These are phyloP conservation scores for Bathelium albidoporum DNA, from an alignment of 495 filamentous ascomycete genomes.

Conservation along the genomic window DNA sequence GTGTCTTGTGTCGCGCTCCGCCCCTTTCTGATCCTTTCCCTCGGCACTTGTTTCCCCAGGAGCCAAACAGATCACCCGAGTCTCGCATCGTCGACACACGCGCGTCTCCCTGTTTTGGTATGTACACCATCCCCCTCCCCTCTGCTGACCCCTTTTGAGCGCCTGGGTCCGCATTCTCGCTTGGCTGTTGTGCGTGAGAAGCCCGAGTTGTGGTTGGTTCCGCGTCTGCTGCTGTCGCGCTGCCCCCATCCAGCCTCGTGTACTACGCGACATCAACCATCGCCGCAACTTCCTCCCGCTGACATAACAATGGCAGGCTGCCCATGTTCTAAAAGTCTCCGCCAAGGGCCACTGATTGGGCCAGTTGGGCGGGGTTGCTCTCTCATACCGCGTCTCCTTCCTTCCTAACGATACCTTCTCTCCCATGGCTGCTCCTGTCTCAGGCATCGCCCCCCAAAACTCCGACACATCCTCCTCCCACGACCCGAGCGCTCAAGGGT, in stretches of 20 bases:
- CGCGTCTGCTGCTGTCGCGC: neutral
- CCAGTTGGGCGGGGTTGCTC: neutral
- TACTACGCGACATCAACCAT: neutral
- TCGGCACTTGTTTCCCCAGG: neutral
- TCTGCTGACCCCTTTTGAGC: neutral
- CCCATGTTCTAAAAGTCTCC: neutral
- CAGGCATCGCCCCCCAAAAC: neutral
- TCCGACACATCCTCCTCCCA: neutral
- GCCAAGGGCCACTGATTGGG: neutral
- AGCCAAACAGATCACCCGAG: neutral
- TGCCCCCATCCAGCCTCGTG: neutral
- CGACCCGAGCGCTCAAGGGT: neutral
- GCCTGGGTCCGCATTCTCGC: neutral
- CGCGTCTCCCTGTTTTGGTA: slow-evolving; percentile 4
- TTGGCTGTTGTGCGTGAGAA: neutral
- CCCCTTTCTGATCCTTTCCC: slow-evolving; percentile 5
- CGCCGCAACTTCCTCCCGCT: neutral
- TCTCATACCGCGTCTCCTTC: neutral
- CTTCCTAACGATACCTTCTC: neutral
- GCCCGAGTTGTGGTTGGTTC: neutral
- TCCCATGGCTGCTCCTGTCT: neutral
- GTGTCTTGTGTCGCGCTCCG: neutral
- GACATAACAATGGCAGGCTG: neutral
- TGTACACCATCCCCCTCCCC: neutral
- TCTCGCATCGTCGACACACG: slow-evolving; percentile 2